Conservation (phyloP, 495 filamentous ascomycete species). For the Tuber brumale region DNA sequence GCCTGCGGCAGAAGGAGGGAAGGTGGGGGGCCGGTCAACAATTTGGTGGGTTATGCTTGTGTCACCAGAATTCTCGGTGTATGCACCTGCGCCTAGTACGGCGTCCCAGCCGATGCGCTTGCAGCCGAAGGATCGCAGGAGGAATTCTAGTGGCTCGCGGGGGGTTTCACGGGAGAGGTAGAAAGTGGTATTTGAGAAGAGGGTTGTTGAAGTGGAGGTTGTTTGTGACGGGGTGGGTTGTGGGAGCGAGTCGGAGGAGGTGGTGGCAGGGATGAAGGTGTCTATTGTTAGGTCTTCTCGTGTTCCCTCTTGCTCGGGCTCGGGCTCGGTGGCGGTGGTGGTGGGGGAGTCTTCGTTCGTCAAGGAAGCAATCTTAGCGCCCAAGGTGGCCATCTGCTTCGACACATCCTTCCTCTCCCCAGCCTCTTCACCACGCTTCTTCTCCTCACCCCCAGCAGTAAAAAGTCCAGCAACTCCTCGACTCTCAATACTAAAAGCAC, state of each 20-base stretch:
- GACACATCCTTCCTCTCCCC: conserved; percentile 50
- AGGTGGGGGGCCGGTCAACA: conserved; percentile 76
- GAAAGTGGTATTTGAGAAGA: conserved; percentile 83
- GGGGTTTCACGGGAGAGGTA: conserved; percentile 93
- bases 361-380: conserved; percentile 46
- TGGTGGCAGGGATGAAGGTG: conserved; percentile 63
- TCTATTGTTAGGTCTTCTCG: conserved; percentile 66
- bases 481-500: conserved; percentile 82
- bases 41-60: conserved; percentile 90
- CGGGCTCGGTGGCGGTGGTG: conserved; percentile 40
- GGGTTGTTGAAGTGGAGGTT: conserved; percentile 39
- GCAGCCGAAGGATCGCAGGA: conserved; percentile 90
- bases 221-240: conserved; percentile 61
- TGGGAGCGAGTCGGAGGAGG: conserved; percentile 69
- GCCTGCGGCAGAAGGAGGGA: conserved; percentile 53
- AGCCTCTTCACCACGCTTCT: conserved; percentile 46
- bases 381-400: conserved; percentile 52
- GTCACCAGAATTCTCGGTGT: conserved; percentile 79
- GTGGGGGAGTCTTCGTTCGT: conserved; percentile 44
- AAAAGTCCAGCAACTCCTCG: conserved; percentile 51
- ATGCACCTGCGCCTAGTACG: conserved; percentile 82
- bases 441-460: conserved; percentile 44
- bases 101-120: conserved; percentile 92
- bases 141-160: conserved; percentile 82
- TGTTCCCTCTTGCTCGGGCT: conserved; percentile 43